These are phyloP conservation scores for Sedum album DNA, from an alignment of 164 flowering plant genomes.

Conservation along the genomic window DNA sequence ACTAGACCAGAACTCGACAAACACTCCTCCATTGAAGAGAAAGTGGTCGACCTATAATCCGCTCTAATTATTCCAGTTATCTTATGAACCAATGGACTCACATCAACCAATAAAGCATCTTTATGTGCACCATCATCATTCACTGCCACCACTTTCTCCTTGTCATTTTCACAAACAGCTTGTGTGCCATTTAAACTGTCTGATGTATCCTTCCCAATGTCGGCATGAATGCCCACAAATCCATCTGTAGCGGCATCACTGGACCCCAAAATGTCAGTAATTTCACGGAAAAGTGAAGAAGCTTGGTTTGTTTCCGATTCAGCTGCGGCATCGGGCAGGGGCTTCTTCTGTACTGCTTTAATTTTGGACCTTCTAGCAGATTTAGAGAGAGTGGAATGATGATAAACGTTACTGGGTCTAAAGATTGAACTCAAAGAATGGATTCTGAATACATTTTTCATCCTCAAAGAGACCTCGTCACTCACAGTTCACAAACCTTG, in stretches of 20 bases:
- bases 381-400: neutral
- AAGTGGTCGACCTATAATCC: conserved; percentile 19
- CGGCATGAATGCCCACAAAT: no score
- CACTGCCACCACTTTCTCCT: neutral
- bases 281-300: conserved; percentile 18
- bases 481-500: no score
- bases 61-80: conserved; percentile 47
- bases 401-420: neutral
- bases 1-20: conserved; percentile 31
- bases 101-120: conserved; percentile 26
- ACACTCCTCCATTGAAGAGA: conserved; percentile 40
- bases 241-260: conserved; percentile 14
- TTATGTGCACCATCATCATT: conserved; percentile 13
- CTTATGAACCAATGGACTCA: conserved; percentile 50
- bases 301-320: neutral
- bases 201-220: no score
- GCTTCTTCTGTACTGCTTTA: neutral
- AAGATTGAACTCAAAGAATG: neutral
- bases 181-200: neutral
- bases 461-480: neutral
- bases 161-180: conserved; percentile 1
- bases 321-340: neutral
- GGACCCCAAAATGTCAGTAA: conserved; percentile 47
- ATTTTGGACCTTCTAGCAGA: neutral
- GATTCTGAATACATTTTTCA: neutral